phyloP scores from a whole-genome alignment of 768 basidiomycete species.

The Cyclocybe cylindracea region DNA sequence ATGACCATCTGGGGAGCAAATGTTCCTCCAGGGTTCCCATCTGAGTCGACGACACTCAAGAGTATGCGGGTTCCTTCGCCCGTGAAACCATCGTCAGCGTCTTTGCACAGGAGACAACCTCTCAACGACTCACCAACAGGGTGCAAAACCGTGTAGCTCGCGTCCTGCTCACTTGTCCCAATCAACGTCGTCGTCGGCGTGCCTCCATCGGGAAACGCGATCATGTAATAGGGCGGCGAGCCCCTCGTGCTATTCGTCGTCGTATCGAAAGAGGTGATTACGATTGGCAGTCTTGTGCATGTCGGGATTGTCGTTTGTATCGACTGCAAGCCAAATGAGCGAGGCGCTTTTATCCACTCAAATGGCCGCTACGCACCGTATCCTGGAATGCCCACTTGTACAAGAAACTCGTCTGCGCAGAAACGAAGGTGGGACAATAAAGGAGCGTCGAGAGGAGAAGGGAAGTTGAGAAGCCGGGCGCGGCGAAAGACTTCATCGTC shows the following conservation, averaged over 20 bases:
- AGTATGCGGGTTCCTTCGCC: conserved; percentile 37
- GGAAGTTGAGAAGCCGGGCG: not conserved
- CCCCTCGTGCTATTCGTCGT: conserved; percentile 15
- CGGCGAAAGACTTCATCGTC: not conserved
- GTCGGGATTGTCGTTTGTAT: conserved; percentile 17
- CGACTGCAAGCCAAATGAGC: not conserved
- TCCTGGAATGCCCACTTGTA: conserved; percentile 11
- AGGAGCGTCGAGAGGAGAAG: not conserved
- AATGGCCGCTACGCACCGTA: not conserved
- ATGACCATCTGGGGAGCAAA: conserved; percentile 33
- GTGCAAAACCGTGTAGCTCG: conserved; percentile 40
- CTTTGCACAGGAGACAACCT: not conserved
- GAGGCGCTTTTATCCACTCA: not conserved
- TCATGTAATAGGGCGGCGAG: conserved; percentile 40
- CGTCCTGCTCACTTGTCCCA: conserved; percentile 30
- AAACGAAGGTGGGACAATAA: not conserved
- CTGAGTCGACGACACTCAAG: conserved; percentile 43
- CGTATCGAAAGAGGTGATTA: conserved; percentile 18
- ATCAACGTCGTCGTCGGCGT: conserved; percentile 33
- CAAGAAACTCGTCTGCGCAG: conserved; percentile 8
- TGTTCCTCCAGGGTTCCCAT: conserved; percentile 40
- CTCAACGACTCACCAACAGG: conserved; percentile 33
- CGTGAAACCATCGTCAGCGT: not conserved
- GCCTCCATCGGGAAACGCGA: conserved; percentile 39
- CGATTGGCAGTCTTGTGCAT: conserved; percentile 22